Percentiles rank a stretch among this genome's conserved stretches.
Evolutionary conservation across 768 basidiomycete species (phyloP).

Genomic region (Terana coerulea): DNA sequence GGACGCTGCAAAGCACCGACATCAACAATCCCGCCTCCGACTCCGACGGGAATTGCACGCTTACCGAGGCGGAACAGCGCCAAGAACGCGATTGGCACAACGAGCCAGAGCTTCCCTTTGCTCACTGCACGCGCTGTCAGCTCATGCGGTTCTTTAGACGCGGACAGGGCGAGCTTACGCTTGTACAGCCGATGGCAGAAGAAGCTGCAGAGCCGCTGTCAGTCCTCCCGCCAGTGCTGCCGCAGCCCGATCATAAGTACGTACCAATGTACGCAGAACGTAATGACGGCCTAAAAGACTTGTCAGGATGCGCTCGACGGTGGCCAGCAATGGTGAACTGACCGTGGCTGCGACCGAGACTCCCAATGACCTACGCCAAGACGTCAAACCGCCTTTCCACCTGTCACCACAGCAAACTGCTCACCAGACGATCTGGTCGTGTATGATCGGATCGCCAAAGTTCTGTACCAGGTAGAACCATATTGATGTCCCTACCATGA

Average conservation of each 20-base stretch:
- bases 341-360: constrained; percentile 22
- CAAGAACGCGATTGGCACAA: constrained; percentile 5
- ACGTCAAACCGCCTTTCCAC: neutral
- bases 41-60: neutral
- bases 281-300: constrained; percentile 23
- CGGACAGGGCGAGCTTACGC: too few species aligned
- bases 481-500: constrained; percentile 18
- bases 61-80: constrained; percentile 10
- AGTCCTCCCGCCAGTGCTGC: neutral
- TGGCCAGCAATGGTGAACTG: neutral
- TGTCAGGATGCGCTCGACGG: neutral
- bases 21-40: neutral
- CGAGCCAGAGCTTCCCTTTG: constrained; percentile 19
- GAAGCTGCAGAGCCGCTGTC: constrained; percentile 16
- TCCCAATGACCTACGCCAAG: constrained; percentile 6
- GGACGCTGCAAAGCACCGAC: neutral
- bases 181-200: constrained; percentile 23
- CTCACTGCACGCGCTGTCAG: constrained; percentile 15
- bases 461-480: constrained; percentile 22
- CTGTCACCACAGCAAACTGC: neutral
- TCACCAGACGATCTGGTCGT: constrained; percentile 23
- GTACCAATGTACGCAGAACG: constrained; percentile 25
- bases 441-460: constrained; percentile 16
- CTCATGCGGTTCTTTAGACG: neutral
- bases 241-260: constrained; percentile 5